Conservation (phyloP, 192 early-diverging fungal species). For the Mortierella antarctica region DNA sequence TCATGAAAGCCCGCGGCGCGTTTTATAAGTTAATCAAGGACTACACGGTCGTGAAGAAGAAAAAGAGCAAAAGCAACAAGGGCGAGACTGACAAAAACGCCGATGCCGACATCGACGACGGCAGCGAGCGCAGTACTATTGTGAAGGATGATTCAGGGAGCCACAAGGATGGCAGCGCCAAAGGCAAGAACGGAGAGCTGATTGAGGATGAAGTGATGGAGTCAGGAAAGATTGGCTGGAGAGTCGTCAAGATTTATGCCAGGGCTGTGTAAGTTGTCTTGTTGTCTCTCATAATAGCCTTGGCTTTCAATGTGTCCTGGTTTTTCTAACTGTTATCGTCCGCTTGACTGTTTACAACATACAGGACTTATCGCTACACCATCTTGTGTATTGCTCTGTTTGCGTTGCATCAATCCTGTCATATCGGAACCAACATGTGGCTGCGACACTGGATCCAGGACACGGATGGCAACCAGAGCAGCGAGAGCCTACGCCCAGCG, state of each 20-base stretch:
- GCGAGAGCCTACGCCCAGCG: not conserved
- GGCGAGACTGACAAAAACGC: slow-evolving; percentile 10
- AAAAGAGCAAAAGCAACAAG: slow-evolving; percentile 51
- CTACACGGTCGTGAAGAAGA: slow-evolving; percentile 60
- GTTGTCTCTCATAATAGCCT: not conserved
- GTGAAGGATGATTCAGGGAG: not conserved
- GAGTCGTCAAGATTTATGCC: slow-evolving; percentile 78
- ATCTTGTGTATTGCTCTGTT: not conserved
- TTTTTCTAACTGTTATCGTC: not conserved
- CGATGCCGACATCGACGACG: not conserved
- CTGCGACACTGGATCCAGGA: slow-evolving; percentile 16
- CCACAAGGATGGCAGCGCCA: not conserved
- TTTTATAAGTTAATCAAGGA: slow-evolving; percentile 64
- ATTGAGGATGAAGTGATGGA: slow-evolving; percentile 83
- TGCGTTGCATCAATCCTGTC: not conserved
- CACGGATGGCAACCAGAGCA: not conserved
- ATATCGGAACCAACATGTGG: slow-evolving; percentile 13
- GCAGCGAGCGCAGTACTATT: slow-evolving; percentile 2
- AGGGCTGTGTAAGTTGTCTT: slow-evolving; percentile 52
- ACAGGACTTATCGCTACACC: not conserved
- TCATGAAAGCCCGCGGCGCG: slow-evolving; percentile 63
- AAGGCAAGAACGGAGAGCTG: slow-evolving; percentile 42
- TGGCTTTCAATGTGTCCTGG: not conserved
- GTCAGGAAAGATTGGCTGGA: slow-evolving; percentile 80
- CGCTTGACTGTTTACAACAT: not conserved